Evolutionary conservation across 768 basidiomycete species (phyloP).

Genomic region (Lentinula sp.): DNA sequence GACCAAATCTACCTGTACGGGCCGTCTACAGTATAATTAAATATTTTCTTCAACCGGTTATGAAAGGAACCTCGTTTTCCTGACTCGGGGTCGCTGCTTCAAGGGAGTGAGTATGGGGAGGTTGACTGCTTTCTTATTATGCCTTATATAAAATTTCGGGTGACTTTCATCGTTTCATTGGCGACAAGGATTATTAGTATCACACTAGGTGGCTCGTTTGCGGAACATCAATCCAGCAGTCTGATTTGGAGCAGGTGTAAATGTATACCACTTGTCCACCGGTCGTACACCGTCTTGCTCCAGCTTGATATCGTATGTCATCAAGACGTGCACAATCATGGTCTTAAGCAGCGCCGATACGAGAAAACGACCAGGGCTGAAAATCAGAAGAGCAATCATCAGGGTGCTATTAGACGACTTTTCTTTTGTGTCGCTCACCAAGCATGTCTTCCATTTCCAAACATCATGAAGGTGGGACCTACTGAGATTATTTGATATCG

Average conservation of each 20-base stretch:
- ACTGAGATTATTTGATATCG: conserved; percentile 1
- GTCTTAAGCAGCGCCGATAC: conserved; percentile 22
- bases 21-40: no score
- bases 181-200: no score
- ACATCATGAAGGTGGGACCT: not conserved
- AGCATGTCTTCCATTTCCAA: conserved; percentile 5
- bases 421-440: not conserved
- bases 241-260: not conserved
- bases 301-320: conserved; percentile 25
- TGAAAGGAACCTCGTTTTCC: no score
- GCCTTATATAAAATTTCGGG: no score
- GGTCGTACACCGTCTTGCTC: conserved; percentile 27
- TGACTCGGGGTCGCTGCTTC: no score
- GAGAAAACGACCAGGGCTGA: conserved; percentile 20
- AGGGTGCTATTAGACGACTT: not conserved
- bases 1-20: no score
- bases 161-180: no score
- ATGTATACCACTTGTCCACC: conserved; percentile 20
- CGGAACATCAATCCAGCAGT: conserved; percentile 1
- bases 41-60: no score
- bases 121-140: no score
- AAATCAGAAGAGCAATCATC: not conserved
- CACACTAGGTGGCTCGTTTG: not conserved
- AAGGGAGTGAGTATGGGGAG: no score
- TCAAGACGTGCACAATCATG: conserved; percentile 21